Conservation (phyloP, 305 asterid species). For the Fraxinus sp. region DNA sequence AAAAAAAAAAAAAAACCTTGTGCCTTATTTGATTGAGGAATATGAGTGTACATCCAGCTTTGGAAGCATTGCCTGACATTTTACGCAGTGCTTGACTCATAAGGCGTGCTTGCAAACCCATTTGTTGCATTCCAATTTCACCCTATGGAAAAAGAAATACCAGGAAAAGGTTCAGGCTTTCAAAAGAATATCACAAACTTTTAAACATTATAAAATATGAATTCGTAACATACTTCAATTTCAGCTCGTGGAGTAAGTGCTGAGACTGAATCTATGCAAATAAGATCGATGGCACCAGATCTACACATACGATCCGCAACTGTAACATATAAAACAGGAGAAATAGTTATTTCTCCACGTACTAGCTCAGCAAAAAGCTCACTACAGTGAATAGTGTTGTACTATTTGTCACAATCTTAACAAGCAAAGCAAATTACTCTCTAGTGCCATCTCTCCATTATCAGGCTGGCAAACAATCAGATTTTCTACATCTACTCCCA, state of each 20-base stretch:
- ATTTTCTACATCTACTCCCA: conserved; percentile 97
- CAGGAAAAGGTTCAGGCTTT: conserved; percentile 8
- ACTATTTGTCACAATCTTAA: conserved; percentile 23
- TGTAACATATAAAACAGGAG: conserved; percentile 38
- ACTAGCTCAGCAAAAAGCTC: conserved; percentile 16
- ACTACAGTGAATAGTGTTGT: background rate
- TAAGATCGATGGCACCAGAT: conserved; percentile 98
- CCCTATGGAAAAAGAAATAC: conserved; percentile 53
- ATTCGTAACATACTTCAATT: conserved; percentile 67
- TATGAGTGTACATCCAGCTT: conserved; percentile 96
- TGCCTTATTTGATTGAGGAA: conserved; percentile 93
- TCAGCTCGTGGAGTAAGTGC: conserved; percentile 99
- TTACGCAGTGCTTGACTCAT: conserved; percentile 99
- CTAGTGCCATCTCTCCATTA: conserved; percentile 99
- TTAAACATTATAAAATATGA: conserved; percentile 18
- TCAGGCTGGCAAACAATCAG: conserved; percentile 99
- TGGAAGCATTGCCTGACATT: conserved; percentile 99
- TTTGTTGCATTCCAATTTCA: conserved; percentile 99
- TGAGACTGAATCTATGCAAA: conserved; percentile 97
- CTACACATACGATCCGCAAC: conserved; percentile 99
- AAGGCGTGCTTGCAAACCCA: conserved; percentile 98
- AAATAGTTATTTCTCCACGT: background rate
- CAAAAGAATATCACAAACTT: conserved; percentile 11
- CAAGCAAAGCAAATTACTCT: conserved; percentile 59
- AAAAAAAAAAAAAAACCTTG: conserved; percentile 53